Evolutionary conservation across 2,329 filamentous ascomycete genomes (phyloP), one percentile per base, ranked within the genome.

Genomic region (Ilyonectria mors-panacis): DNA sequence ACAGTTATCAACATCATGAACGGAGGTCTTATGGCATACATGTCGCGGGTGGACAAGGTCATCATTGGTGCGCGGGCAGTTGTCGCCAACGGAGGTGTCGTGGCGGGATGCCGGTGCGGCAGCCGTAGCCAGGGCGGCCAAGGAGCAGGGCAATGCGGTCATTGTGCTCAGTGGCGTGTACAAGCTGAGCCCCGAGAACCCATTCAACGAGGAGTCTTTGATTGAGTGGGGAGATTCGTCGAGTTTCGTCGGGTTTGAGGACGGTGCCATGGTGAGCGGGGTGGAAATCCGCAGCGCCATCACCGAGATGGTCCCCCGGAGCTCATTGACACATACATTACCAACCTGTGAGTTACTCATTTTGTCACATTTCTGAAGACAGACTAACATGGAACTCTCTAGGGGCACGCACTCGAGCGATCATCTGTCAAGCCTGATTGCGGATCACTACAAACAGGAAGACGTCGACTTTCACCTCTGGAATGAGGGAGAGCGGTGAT

Each of bases 21-120:
- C 80, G 92, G 91, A 8, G 93, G 94, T 10, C 88, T 97, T 60
- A 97, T 95, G 83, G 94, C 95, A 1, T 93, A 98, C 76, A 98
- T 99, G 93, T 93, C 95, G 9, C 91, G 93, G 67, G 94, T 98
- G 74, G 97, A 95, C 85, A 98, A 98, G 83, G 95, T 99, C 68
- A 93, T 99, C 55, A 86, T 99, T 7, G 92, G 93, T 13, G 95
- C 95, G 6, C 92, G 95, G 76, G 92, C 93, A 4, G 93, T 99
- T 30, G 90, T 97, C 51, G 93, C 94, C 56, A 96, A 97, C 75
- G 96, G 96, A 58, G 93, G 93, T 7, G 88, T 97, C 28, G 87
- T 98, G 30, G 93, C 94, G 19, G 19, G 92, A 94, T 45, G 91
- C 93, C 6, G 96, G 96, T n/a, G 93, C 93, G 10, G 90, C 90